Evolutionary conservation across 2,329 filamentous ascomycete species (phyloP).

Genomic region (Fusarium tricinctum): DNA sequence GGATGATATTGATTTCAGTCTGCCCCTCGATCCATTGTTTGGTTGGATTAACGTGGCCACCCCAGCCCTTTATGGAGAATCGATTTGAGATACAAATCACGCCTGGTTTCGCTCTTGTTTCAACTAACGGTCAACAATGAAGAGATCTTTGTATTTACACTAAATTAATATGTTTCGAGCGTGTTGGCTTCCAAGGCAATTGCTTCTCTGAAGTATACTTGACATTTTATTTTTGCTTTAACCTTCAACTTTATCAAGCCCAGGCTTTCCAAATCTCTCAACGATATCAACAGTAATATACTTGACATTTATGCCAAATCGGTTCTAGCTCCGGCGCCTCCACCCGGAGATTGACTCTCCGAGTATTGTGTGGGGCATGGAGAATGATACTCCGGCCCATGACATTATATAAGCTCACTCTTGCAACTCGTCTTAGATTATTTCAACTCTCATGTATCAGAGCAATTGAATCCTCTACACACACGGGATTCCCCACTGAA

Average conservation of each 20-base stretch:
- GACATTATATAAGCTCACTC: not conserved
- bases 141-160: too few species aligned
- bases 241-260: too few species aligned
- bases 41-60: constrained; percentile 23
- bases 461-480: too few species aligned
- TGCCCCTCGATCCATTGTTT: constrained; percentile 15
- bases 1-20: not conserved
- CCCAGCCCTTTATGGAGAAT: not conserved
- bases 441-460: not conserved
- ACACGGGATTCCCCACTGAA: fast-evolving
- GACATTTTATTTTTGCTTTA: too few species aligned
- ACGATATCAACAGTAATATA: too few species aligned
- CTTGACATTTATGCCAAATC: not conserved
- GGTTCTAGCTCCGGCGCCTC: not conserved
- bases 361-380: not conserved
- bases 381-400: not conserved
- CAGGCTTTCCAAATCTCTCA: too few species aligned
- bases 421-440: not conserved
- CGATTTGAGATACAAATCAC: not conserved
- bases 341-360: constrained; percentile 10
- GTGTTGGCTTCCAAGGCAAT: not conserved
- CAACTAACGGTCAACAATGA: not conserved
- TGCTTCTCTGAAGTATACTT: too few species aligned
- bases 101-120: not conserved
- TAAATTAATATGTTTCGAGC: too few species aligned